These are phyloP conservation scores for Globisporangium spiculum DNA, from an alignment of 352 stramenopile species.

Conservation along the genomic window DNA sequence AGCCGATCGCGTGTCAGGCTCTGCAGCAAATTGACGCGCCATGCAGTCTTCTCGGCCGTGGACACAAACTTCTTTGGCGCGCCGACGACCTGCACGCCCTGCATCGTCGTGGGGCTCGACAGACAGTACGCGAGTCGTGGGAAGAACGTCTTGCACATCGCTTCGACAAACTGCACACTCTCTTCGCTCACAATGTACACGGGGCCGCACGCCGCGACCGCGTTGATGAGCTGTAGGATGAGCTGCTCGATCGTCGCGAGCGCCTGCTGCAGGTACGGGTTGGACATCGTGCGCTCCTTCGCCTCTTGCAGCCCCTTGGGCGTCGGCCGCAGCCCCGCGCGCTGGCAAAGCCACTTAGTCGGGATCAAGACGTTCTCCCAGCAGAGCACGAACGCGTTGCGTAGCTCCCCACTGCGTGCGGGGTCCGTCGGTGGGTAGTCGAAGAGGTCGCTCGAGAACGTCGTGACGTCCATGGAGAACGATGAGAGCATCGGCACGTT, in stretches of 20 bases:
- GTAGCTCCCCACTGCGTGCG: slow-evolving; percentile 19
- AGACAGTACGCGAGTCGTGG: slow-evolving; percentile 62
- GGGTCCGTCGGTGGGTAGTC: slow-evolving; percentile 38
- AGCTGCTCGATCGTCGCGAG: slow-evolving; percentile 61
- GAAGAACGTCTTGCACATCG: slow-evolving; percentile 60
- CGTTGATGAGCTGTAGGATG: slow-evolving; percentile 48
- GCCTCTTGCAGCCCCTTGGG: slow-evolving; percentile 36
- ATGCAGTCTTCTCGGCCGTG: slow-evolving; percentile 45
- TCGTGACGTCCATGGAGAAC: slow-evolving; percentile 60
- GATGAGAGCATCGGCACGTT: slow-evolving; percentile 43
- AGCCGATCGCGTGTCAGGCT: slow-evolving; percentile 55
- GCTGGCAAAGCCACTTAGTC: slow-evolving; percentile 60
- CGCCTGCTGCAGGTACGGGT: slow-evolving; percentile 42
- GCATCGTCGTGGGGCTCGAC: slow-evolving; percentile 39
- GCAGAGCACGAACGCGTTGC: slow-evolving; percentile 62
- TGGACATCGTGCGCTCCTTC: slow-evolving; percentile 43
- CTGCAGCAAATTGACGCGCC: slow-evolving; percentile 52
- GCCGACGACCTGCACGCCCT: slow-evolving; percentile 59
- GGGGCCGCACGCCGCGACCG: slow-evolving; percentile 41
- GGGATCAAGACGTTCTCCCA: slow-evolving; percentile 69
- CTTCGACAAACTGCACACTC: slow-evolving; percentile 57
- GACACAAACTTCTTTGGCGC: slow-evolving; percentile 53
- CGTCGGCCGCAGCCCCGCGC: slow-evolving; percentile 43
- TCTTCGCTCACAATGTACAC: slow-evolving; percentile 71
- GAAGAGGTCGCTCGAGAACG: slow-evolving; percentile 55